phyloP scores from a whole-genome alignment of 805 yeast genomes.

The Phaffomyces antillensis region DNA sequence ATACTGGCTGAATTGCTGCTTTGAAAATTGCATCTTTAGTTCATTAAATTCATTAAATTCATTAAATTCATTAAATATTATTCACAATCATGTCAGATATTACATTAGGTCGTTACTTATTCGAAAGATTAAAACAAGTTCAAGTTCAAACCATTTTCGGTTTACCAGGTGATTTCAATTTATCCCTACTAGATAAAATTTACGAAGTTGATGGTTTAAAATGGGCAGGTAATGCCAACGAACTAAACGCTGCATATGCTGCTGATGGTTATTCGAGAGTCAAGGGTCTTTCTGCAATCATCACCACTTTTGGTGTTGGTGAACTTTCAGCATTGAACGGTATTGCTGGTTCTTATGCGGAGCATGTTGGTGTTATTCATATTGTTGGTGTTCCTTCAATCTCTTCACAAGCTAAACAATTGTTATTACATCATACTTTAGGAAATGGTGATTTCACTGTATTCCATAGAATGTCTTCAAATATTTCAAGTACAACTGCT shows the following conservation, averaged over 20 bases:
- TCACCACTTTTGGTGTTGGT: slow-evolving; percentile 90
- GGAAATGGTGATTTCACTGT: slow-evolving; percentile 80
- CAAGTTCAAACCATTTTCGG: slow-evolving; percentile 69
- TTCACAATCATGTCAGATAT: slow-evolving; percentile 30
- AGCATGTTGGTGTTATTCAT: slow-evolving; percentile 80
- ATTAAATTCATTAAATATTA: no score
- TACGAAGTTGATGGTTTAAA: slow-evolving; percentile 68
- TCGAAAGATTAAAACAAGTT: slow-evolving; percentile 71
- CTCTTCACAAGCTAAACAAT: slow-evolving; percentile 62
- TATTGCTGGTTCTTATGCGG: slow-evolving; percentile 83
- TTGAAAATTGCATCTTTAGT: no score
- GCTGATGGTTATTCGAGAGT: slow-evolving; percentile 86
- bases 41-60: no score
- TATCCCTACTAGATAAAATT: slow-evolving; percentile 62
- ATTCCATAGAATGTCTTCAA: slow-evolving; percentile 70
- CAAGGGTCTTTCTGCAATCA: slow-evolving; percentile 64
- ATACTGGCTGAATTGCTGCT: no score
- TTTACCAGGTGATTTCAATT: slow-evolving; percentile 78
- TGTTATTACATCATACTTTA: slow-evolving; percentile 74
- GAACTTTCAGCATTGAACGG: slow-evolving; percentile 81
- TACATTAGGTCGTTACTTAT: slow-evolving; percentile 68
- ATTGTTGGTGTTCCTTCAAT: slow-evolving; percentile 83
- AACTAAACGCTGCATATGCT: slow-evolving; percentile 81
- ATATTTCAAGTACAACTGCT: slow-evolving; percentile 61
- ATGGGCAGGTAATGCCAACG: slow-evolving; percentile 92